Evolutionary conservation across 805 yeast species (phyloP).

Genomic region (Zygosaccharomyces bailii): DNA sequence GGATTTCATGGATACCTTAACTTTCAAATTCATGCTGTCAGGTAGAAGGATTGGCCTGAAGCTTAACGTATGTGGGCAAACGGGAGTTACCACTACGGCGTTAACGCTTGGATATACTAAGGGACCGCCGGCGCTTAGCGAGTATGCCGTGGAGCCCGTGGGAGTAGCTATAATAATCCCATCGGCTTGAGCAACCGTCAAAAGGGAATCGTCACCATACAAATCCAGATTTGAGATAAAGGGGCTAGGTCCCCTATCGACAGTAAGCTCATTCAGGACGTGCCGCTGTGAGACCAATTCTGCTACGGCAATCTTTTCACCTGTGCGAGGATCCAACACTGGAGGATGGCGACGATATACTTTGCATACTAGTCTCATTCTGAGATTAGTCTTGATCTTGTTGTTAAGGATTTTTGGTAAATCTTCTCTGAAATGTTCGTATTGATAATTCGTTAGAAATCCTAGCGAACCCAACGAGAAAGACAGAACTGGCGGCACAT

Average conservation of each 20-base stretch:
- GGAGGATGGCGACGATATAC: constrained; percentile 46
- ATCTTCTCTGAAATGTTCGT: constrained; percentile 62
- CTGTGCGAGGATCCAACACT: constrained; percentile 41
- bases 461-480: constrained; percentile 91
- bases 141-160: constrained; percentile 95
- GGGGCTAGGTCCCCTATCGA: constrained; percentile 93
- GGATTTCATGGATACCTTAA: constrained; percentile 76
- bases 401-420: constrained; percentile 56
- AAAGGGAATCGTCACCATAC: constrained; percentile 78
- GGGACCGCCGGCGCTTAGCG: constrained; percentile 92
- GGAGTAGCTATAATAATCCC: constrained; percentile 92
- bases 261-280: constrained; percentile 83
- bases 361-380: constrained; percentile 86
- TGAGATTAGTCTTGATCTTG: constrained; percentile 72
- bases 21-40: constrained; percentile 82
- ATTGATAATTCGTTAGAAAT: constrained; percentile 81
- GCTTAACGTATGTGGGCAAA: constrained; percentile 92
- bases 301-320: constrained; percentile 38
- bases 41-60: constrained; percentile 91
- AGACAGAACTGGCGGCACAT: constrained; percentile 88
- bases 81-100: constrained; percentile 90
- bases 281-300: constrained; percentile 55
- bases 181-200: constrained; percentile 92
- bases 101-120: constrained; percentile 91
- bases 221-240: constrained; percentile 85